These are phyloP conservation scores for Eucalyptus tenuipes DNA, from an alignment of 345 rosid species.

Conservation along the genomic window DNA sequence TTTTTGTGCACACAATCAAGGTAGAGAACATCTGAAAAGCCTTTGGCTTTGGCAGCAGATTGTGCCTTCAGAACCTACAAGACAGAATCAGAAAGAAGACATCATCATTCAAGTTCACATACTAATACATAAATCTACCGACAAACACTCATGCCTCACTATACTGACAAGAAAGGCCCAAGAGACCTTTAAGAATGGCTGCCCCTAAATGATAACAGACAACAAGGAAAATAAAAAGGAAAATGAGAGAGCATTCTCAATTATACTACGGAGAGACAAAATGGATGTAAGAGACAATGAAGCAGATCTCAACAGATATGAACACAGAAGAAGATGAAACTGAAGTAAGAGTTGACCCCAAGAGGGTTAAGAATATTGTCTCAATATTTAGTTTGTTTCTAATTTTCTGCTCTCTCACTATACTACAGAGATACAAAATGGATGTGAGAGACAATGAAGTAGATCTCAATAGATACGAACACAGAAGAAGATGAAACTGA, in stretches of 20 bases:
- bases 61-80: constrained; percentile 79
- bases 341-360: not conserved
- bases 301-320: not conserved
- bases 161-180: not conserved
- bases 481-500: not conserved
- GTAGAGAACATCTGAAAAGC: constrained; percentile 87
- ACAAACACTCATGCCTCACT: not conserved
- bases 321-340: not conserved
- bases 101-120: not conserved
- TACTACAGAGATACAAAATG: not conserved
- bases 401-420: too few species aligned
- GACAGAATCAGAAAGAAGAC: not conserved
- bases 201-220: not conserved
- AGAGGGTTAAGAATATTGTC: not conserved
- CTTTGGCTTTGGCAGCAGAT: constrained; percentile 71
- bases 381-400: not conserved
- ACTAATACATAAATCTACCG: not conserved
- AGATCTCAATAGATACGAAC: not conserved
- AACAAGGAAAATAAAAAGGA: not conserved
- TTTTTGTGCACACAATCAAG: constrained; percentile 79
- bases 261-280: not conserved
- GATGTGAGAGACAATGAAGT: not conserved
- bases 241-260: not conserved
- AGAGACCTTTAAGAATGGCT: not conserved
- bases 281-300: not conserved